Conservation (phyloP, 2,329 filamentous ascomycete species). For the Blumeriella jaapii region DNA sequence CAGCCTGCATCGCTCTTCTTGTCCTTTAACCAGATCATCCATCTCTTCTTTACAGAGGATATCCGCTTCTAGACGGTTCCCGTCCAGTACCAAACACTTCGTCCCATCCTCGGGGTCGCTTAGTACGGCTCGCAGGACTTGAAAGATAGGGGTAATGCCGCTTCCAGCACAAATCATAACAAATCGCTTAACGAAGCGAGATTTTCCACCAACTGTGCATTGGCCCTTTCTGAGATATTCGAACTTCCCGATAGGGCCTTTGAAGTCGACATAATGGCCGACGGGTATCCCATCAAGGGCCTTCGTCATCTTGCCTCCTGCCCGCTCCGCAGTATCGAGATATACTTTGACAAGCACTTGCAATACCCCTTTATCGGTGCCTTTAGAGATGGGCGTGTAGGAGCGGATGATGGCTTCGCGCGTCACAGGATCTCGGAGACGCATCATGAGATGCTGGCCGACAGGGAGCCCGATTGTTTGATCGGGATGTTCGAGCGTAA, state of each 20-base stretch:
- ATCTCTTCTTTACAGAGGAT: conserved; percentile 71
- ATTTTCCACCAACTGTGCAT: conserved; percentile 47
- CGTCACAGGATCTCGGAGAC: conserved; percentile 59
- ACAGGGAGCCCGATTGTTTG: conserved; percentile 68
- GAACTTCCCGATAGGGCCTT: conserved; percentile 80
- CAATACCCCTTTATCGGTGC: conserved; percentile 47
- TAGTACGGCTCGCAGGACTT: conserved; percentile 67
- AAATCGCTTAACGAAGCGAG: conserved; percentile 51
- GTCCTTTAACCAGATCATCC: conserved; percentile 45
- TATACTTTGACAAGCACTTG: conserved; percentile 80
- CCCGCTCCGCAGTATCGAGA: conserved; percentile 41
- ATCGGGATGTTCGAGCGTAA: conserved; percentile 58
- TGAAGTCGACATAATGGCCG: conserved; percentile 69
- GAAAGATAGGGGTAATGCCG: conserved; percentile 88
- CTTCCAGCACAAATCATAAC: conserved; percentile 81
- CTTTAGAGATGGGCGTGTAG: conserved; percentile 74
- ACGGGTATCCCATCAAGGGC: conserved; percentile 63
- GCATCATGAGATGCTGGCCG: conserved; percentile 81
- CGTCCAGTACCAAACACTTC: conserved; percentile 61
- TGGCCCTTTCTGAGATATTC: conserved; percentile 59
- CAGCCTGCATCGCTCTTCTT: conserved; percentile 47
- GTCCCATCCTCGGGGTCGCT: conserved; percentile 52
- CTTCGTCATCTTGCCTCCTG: conserved; percentile 72
- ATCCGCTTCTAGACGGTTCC: conserved; percentile 66
- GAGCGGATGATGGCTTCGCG: conserved; percentile 67